Percentiles rank a stretch among this genome's conserved stretches.
Conservation (phyloP, 2,329 filamentous ascomycete species). For the Pseudogymnoascus sp. region DNA sequence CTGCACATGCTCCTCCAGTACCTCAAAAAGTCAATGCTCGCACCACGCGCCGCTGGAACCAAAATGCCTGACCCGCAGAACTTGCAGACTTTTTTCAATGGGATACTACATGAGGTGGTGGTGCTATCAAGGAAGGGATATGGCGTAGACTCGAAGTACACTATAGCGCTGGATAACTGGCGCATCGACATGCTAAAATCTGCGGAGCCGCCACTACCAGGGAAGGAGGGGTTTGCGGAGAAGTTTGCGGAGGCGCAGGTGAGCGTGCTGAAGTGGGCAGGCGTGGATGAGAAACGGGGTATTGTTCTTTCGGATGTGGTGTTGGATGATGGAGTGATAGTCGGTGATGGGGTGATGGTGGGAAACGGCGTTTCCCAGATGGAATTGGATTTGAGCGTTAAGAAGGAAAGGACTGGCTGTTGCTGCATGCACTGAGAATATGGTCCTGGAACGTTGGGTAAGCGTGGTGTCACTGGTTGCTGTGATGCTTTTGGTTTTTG, state of each 20-base stretch:
- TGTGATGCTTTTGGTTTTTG: too few relatives aligned
- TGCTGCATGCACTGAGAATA: background rate
- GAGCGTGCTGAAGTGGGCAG: background rate
- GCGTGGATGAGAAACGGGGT: background rate
- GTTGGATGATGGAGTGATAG: too few relatives aligned
- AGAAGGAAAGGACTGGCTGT: too few relatives aligned
- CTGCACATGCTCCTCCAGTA: background rate
- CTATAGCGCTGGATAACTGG: background rate
- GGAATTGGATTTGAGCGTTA: too few relatives aligned
- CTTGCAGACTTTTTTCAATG: background rate
- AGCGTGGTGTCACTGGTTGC: background rate
- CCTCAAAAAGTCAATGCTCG: background rate
- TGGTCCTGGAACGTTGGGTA: background rate
- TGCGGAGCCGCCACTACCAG: background rate
- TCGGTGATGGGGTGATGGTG: too few relatives aligned
- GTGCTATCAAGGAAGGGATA: background rate
- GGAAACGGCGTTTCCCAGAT: too few relatives aligned
- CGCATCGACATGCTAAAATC: too few relatives aligned
- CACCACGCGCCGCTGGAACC: background rate
- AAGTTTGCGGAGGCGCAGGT: background rate
- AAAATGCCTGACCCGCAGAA: background rate
- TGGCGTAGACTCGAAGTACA: background rate
- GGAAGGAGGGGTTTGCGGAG: too few relatives aligned
- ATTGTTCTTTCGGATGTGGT: background rate
- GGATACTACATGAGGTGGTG: background rate